Conservation (phyloP, 495 filamentous ascomycete species). For the Penicillium ochrochloron region DNA sequence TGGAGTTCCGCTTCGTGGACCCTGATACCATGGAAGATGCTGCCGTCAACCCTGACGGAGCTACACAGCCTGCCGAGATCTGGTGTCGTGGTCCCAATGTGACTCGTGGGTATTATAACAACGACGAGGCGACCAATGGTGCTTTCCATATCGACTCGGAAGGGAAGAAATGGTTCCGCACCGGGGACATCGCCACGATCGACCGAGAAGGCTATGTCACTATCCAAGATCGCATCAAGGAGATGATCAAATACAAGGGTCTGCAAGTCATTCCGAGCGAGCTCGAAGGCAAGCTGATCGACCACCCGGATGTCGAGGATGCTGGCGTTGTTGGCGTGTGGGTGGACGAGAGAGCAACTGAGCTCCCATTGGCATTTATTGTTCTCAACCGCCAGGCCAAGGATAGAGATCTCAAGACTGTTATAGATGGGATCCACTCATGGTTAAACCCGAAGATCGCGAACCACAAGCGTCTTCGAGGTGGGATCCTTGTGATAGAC, state of each 20-base stretch:
- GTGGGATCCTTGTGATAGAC: slow-evolving; percentile 75
- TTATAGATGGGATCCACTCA: slow-evolving; percentile 29
- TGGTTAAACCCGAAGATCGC: slow-evolving; percentile 59
- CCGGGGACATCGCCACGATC: slow-evolving; percentile 59
- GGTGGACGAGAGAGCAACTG: slow-evolving; percentile 65
- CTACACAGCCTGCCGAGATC: slow-evolving; percentile 63
- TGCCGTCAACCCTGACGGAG: slow-evolving; percentile 47
- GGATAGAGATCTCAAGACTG: slow-evolving; percentile 39
- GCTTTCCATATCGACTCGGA: slow-evolving; percentile 54
- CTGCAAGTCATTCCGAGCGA: slow-evolving; percentile 82
- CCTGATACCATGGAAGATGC: slow-evolving; percentile 40
- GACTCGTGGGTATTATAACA: slow-evolving; percentile 68
- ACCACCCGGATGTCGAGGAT: slow-evolving; percentile 71
- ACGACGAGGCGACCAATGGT: slow-evolving; percentile 64
- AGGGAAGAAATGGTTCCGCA: slow-evolving; percentile 61
- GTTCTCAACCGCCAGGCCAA: slow-evolving; percentile 48
- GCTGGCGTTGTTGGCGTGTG: slow-evolving; percentile 70
- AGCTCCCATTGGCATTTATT: slow-evolving; percentile 77
- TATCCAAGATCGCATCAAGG: slow-evolving; percentile 76
- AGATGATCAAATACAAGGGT: slow-evolving; percentile 79
- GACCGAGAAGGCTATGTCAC: slow-evolving; percentile 57
- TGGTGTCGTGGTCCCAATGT: slow-evolving; percentile 60
- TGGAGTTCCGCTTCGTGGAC: slow-evolving; percentile 62
- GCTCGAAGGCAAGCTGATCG: slow-evolving; percentile 68
- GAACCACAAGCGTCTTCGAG: slow-evolving; percentile 70